phyloP scores from a whole-genome alignment of 768 basidiomycete species.

The Nidularia pulvinata region DNA sequence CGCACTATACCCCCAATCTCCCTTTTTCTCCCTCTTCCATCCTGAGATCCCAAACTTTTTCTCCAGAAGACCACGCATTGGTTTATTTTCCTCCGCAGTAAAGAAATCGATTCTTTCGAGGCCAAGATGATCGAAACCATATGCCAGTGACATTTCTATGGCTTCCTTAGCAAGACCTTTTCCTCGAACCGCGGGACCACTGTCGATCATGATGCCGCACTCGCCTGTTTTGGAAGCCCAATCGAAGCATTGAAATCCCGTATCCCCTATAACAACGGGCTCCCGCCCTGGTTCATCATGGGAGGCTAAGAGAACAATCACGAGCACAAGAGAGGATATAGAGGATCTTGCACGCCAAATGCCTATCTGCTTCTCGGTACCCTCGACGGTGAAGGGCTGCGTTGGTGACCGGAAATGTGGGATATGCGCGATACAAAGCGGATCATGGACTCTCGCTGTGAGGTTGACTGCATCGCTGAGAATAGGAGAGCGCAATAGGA shows the following conservation, averaged over 20 bases:
- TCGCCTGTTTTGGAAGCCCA: conserved; percentile 9
- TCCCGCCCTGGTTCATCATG: too few species aligned
- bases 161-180: conserved; percentile 15
- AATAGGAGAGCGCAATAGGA: conserved; percentile 13
- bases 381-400: conserved; percentile 10
- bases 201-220: conserved; percentile 16
- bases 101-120: conserved; percentile 8
- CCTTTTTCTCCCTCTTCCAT: conserved; percentile 8
- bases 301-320: conserved; percentile 8
- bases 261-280: conserved; percentile 11
- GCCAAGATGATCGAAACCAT: conserved; percentile 13
- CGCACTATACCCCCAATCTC: conserved; percentile 9
- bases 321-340: conserved; percentile 8
- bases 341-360: conserved; percentile 11
- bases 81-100: conserved; percentile 11
- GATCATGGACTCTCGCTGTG: conserved; percentile 13
- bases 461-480: conserved; percentile 11
- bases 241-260: conserved; percentile 9
- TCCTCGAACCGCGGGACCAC: conserved; percentile 11
- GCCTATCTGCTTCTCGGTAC: conserved; percentile 10
- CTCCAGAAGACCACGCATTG: conserved; percentile 11
- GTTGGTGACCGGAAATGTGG: conserved; percentile 4
- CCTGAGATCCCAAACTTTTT: conserved; percentile 9
- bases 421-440: conserved; percentile 10
- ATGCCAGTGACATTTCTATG: conserved; percentile 13